phyloP scores from a whole-genome alignment of 345 rosid genomes.

The Populus pruinosa region DNA sequence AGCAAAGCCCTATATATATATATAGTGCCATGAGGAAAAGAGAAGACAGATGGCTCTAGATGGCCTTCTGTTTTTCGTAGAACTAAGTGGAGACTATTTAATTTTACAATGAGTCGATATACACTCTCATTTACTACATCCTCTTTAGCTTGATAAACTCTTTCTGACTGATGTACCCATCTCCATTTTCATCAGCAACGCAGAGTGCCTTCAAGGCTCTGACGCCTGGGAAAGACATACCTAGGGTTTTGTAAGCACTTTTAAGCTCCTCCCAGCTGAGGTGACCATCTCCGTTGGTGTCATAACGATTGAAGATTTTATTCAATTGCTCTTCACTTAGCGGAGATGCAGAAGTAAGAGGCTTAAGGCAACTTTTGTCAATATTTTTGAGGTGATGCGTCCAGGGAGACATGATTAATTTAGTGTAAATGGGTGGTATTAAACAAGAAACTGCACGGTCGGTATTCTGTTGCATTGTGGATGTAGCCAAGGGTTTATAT shows the following conservation, averaged over 20 bases:
- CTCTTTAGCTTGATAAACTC: slow-evolving; percentile 1
- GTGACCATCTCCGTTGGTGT: slow-evolving; percentile 10
- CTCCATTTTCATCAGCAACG: slow-evolving; percentile 15
- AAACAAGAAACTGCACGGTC: too few species aligned
- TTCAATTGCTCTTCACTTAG: background rate
- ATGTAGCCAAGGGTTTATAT: too few species aligned
- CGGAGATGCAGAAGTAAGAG: background rate
- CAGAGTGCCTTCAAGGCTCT: slow-evolving; percentile 4
- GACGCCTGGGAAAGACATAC: background rate
- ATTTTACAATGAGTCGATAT: background rate
- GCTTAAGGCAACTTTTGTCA: too few species aligned
- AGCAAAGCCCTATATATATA: too few species aligned
- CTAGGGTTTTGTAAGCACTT: background rate
- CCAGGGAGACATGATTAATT: too few species aligned
- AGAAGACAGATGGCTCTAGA: too few species aligned
- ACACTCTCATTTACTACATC: background rate
- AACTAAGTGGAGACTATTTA: too few species aligned
- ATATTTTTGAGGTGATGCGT: too few species aligned
- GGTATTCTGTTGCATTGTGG: too few species aligned
- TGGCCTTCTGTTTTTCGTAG: too few species aligned
- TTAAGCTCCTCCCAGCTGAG: slow-evolving; percentile 13
- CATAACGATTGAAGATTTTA: slow-evolving; percentile 1
- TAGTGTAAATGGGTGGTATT: too few species aligned
- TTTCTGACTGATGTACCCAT: slow-evolving; percentile 14
- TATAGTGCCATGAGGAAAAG: too few species aligned